These are phyloP conservation scores for Venturia nashicola DNA, from an alignment of 2,329 filamentous ascomycete species.

Conservation along the genomic window DNA sequence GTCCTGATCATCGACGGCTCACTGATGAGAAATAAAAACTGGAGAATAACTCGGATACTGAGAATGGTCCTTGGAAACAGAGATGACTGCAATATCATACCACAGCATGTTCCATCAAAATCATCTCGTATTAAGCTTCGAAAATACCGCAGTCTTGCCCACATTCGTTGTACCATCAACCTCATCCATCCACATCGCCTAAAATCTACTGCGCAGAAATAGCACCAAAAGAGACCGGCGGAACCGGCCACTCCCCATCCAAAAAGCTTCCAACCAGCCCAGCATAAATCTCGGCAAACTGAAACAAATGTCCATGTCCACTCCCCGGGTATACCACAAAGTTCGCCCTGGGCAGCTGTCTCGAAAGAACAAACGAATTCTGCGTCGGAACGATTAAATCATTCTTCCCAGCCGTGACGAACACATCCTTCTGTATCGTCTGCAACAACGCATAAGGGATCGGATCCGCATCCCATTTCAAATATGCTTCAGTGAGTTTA, in stretches of 20 bases:
- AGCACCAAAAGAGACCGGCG: background rate
- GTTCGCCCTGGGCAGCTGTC: conserved; percentile 12
- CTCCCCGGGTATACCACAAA: conserved; percentile 14
- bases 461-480: conserved; percentile 2
- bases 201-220: background rate
- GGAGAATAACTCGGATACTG: too few species aligned
- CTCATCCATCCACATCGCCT: too few species aligned
- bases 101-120: too few species aligned
- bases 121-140: too few species aligned
- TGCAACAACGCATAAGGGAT: conserved; percentile 16
- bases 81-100: too few species aligned
- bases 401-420: conserved; percentile 18
- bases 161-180: too few species aligned
- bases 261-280: conserved; percentile 12
- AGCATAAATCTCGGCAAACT: conserved; percentile 14
- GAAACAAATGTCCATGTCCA: conserved; percentile 16
- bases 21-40: too few species aligned
- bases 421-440: conserved; percentile 18
- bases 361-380: conserved; percentile 13
- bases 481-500: background rate
- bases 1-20: too few species aligned
- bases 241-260: conserved; percentile 2
- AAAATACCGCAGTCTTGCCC: too few species aligned
- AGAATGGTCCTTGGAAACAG: too few species aligned
- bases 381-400: conserved; percentile 14